phyloP scores from a whole-genome alignment of 164 flowering plant species.

The Protea cynaroides region DNA sequence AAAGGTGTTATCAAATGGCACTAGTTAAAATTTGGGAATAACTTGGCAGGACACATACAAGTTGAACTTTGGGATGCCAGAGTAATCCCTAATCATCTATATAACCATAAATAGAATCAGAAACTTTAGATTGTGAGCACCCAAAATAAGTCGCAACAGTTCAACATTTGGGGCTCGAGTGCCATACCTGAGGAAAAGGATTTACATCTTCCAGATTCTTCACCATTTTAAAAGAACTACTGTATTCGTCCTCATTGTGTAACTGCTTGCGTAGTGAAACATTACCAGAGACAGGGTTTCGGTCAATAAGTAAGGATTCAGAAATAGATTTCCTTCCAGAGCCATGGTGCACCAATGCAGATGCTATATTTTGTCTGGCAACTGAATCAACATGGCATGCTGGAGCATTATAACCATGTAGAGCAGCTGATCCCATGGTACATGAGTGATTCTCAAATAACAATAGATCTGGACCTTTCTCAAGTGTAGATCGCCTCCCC shows the following conservation, averaged over 20 bases:
- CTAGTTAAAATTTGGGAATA: too few relatives aligned
- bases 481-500: slow-evolving; percentile 36
- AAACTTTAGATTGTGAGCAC: background rate
- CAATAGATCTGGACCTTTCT: slow-evolving; percentile 36
- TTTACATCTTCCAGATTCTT: slow-evolving; percentile 48
- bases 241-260: slow-evolving; percentile 50
- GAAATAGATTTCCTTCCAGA: slow-evolving; percentile 88
- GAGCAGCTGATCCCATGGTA: slow-evolving; percentile 27
- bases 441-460: slow-evolving; percentile 41
- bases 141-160: slow-evolving; percentile 3
- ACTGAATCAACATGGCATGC: slow-evolving; percentile 39
- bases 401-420: slow-evolving; percentile 28
- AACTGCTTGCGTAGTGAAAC: slow-evolving; percentile 69
- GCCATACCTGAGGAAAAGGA: slow-evolving; percentile 43
- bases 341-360: slow-evolving; percentile 76
- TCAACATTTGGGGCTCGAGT: background rate
- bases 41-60: too few relatives aligned
- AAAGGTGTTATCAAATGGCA: too few relatives aligned
- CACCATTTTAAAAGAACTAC: slow-evolving; percentile 19
- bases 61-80: background rate
- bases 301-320: slow-evolving; percentile 43
- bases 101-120: background rate
- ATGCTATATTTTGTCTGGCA: slow-evolving; percentile 60
- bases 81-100: background rate
- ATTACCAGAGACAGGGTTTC: slow-evolving; percentile 47